Percentiles rank a stretch among this genome's conserved stretches.
Conservation (phyloP, 495 filamentous ascomycete genomes). For the Talaromyces borbonicus region DNA sequence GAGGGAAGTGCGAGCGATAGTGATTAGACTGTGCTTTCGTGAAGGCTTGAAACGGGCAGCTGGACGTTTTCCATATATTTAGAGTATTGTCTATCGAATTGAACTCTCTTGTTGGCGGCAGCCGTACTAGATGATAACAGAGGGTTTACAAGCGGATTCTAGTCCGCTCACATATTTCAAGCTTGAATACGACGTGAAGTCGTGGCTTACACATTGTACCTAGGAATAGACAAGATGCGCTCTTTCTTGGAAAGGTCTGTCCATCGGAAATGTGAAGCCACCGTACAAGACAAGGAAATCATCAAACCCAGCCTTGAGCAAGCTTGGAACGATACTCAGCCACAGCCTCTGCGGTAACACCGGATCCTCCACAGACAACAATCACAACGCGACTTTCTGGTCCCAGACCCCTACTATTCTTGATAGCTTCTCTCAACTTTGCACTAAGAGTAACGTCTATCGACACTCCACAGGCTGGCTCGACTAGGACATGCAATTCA, state of each 20-base stretch:
- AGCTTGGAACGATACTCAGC: slow-evolving; percentile 44
- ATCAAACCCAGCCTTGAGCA: slow-evolving; percentile 22
- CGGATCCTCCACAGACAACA: slow-evolving; percentile 75
- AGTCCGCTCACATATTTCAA: neutral
- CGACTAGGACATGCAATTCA: slow-evolving; percentile 65
- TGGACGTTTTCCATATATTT: too few relatives aligned
- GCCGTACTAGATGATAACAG: too few relatives aligned
- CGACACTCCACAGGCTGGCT: slow-evolving; percentile 74
- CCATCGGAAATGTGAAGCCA: too few relatives aligned
- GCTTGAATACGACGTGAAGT: neutral
- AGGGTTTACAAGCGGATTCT: too few relatives aligned
- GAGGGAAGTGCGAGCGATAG: slow-evolving; percentile 34
- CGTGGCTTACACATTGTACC: too few relatives aligned
- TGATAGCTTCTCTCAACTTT: slow-evolving; percentile 46
- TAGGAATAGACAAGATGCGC: too few relatives aligned
- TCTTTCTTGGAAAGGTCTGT: too few relatives aligned
- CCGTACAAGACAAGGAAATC: neutral
- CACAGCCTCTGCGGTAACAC: slow-evolving; percentile 57
- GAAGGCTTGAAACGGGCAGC: too few relatives aligned
- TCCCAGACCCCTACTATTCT: slow-evolving; percentile 26
- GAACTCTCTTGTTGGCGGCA: too few relatives aligned
- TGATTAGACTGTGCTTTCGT: slow-evolving; percentile 22
- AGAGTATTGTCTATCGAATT: too few relatives aligned
- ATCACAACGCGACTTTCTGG: slow-evolving; percentile 63
- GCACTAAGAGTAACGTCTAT: slow-evolving; percentile 36